Evolutionary conservation across 805 yeast species (phyloP).

Genomic region (Tetrapisispora iriomotensis): DNA sequence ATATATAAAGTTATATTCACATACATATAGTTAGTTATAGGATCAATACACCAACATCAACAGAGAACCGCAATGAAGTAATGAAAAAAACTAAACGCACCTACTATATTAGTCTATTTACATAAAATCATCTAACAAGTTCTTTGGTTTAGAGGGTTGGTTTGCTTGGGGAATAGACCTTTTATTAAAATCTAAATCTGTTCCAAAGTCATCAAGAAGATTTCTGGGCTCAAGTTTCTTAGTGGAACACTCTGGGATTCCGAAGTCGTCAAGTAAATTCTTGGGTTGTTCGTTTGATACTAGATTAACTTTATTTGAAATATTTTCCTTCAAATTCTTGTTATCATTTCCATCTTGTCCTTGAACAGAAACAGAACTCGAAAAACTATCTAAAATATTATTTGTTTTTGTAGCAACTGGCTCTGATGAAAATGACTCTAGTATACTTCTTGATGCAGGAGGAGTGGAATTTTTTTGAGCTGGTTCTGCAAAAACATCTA

Average conservation of each 20-base stretch:
- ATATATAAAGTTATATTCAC: too few species aligned
- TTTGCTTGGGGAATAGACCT: too few species aligned
- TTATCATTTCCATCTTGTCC: too few species aligned
- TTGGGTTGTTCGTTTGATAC: background rate
- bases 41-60: too few species aligned
- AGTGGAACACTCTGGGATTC: background rate
- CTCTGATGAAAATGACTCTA: constrained; percentile 4
- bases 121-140: constrained; percentile 28
- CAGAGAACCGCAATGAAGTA: background rate
- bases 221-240: background rate
- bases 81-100: background rate
- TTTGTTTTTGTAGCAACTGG: background rate
- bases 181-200: too few species aligned
- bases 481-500: constrained; percentile 9
- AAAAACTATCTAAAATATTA: constrained; percentile 14
- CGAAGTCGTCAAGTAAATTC: constrained; percentile 5
- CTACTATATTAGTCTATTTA: constrained; percentile 5
- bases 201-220: background rate
- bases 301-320: background rate
- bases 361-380: background rate
- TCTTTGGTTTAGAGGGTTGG: constrained; percentile 15
- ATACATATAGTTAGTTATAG: too few species aligned
- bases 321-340: background rate
- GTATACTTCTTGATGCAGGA: constrained; percentile 2
- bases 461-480: too few species aligned